A percentile compares a stretch with the other conserved stretches of the same genome.
Conservation (phyloP, 805 yeast genomes). For the Suhomyces prunicola region DNA sequence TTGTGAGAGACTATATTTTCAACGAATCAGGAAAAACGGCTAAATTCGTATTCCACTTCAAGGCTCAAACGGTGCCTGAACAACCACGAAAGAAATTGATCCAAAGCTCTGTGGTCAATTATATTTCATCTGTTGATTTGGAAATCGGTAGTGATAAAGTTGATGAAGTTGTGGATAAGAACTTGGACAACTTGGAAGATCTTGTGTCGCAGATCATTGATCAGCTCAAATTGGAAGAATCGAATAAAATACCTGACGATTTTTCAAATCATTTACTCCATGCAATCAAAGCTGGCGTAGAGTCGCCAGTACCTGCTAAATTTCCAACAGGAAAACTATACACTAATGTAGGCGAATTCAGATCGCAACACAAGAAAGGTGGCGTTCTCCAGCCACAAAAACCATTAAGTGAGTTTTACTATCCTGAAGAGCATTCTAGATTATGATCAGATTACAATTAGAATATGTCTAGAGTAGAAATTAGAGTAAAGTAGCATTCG, state of each 20-base stretch:
- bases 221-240: conserved; percentile 22
- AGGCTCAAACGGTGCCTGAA: conserved; percentile 44
- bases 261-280: conserved; percentile 9
- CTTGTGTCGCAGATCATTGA: conserved; percentile 9
- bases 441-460: conserved; percentile 5
- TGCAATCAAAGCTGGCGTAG: conserved; percentile 15
- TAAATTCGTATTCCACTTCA: conserved; percentile 38
- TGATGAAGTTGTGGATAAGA: conserved; percentile 15
- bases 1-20: conserved; percentile 46
- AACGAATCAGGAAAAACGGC: conserved; percentile 14
- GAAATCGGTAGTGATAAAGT: conserved; percentile 23
- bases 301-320: conserved; percentile 30
- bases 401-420: conserved; percentile 23
- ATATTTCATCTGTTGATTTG: conserved; percentile 18
- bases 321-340: conserved; percentile 52
- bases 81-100: conserved; percentile 17
- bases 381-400: conserved; percentile 57
- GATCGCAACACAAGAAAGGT: conserved; percentile 50
- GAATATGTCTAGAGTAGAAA: neutral
- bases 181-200: conserved; percentile 7
- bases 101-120: conserved; percentile 27
- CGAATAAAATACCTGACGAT: conserved; percentile 16
- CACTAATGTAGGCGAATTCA: conserved; percentile 51
- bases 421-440: conserved; percentile 13
- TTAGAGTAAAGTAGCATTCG: too few relatives aligned